Evolutionary conservation across 495 filamentous ascomycete genomes (phyloP).

Genomic region (Trichoderma virens): DNA sequence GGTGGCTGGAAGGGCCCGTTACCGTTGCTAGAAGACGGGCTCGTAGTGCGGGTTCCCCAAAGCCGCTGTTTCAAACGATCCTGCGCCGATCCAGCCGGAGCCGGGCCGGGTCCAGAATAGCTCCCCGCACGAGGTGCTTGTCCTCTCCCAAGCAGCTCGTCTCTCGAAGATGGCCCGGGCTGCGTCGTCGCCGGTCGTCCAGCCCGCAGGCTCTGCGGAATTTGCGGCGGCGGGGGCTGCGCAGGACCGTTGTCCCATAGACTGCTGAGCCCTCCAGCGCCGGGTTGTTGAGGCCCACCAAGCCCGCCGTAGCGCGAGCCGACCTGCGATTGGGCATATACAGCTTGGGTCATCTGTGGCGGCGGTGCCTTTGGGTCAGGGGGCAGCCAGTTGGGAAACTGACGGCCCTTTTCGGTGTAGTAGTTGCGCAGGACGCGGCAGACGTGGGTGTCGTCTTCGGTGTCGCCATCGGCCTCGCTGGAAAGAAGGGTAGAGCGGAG

Average conservation of each 20-base stretch:
- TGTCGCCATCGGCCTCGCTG: slow-evolving; percentile 80
- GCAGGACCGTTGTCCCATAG: slow-evolving; percentile 67
- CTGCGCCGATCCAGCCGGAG: slow-evolving; percentile 32
- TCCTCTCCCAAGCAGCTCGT: slow-evolving; percentile 17
- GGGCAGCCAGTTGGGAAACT: slow-evolving; percentile 83
- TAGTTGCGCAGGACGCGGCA: slow-evolving; percentile 91
- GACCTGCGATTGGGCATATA: slow-evolving; percentile 46
- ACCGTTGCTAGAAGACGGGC: slow-evolving; percentile 28
- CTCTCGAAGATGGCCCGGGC: slow-evolving; percentile 13
- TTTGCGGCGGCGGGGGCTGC: slow-evolving; percentile 33
- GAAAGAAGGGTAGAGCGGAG: slow-evolving; percentile 71
- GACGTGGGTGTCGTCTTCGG: slow-evolving; percentile 90
- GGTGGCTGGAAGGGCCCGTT: slow-evolving; percentile 33
- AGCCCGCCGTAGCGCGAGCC: slow-evolving; percentile 44
- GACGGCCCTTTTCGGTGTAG: slow-evolving; percentile 80
- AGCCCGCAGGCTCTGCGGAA: slow-evolving; percentile 50
- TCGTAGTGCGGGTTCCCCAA: slow-evolving; percentile 35
- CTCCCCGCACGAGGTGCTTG: slow-evolving; percentile 17
- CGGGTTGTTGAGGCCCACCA: slow-evolving; percentile 20
- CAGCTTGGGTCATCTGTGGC: slow-evolving; percentile 32
- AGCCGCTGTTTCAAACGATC: slow-evolving; percentile 44
- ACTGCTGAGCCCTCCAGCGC: slow-evolving; percentile 56
- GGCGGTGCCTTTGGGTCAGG: slow-evolving; percentile 69
- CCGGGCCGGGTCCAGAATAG: slow-evolving; percentile 25
- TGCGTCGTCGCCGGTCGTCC: slow-evolving; percentile 26